phyloP scores from a whole-genome alignment of 164 flowering plant genomes.

The Dillenia turbinata region DNA sequence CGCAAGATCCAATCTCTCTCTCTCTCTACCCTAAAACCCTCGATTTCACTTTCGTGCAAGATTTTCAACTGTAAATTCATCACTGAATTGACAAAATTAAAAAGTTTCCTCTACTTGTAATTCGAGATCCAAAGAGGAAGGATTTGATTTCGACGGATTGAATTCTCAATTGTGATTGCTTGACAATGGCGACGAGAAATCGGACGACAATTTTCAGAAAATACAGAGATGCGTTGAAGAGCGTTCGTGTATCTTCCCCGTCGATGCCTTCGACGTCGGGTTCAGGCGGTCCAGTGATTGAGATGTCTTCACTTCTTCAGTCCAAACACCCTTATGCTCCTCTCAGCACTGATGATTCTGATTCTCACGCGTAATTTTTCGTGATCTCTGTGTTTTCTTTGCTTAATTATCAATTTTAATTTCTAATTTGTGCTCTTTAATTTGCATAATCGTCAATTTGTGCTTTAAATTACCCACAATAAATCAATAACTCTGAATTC shows the following conservation, averaged over 20 bases:
- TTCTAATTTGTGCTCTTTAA: no score
- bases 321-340: constrained; percentile 49
- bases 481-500: no score
- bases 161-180: not conserved
- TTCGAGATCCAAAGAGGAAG: constrained; percentile 4
- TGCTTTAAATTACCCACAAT: no score
- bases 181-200: constrained; percentile 72
- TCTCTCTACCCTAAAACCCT: no score
- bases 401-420: no score
- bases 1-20: no score
- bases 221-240: constrained; percentile 76
- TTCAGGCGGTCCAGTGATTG: constrained; percentile 55
- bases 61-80: no score
- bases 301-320: constrained; percentile 47
- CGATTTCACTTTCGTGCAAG: no score
- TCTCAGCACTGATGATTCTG: constrained; percentile 68
- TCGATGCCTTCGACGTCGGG: constrained; percentile 21
- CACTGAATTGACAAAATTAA: no score
- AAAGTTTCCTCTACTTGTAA: no score
- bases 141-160: not conserved
- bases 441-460: no score
- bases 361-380: constrained; percentile 25
- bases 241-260: constrained; percentile 46
- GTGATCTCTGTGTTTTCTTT: not conserved
- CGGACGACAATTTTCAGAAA: constrained; percentile 52